Evolutionary conservation across 2,329 filamentous ascomycete species (phyloP).

Genomic region (Dothistroma septosporum): DNA sequence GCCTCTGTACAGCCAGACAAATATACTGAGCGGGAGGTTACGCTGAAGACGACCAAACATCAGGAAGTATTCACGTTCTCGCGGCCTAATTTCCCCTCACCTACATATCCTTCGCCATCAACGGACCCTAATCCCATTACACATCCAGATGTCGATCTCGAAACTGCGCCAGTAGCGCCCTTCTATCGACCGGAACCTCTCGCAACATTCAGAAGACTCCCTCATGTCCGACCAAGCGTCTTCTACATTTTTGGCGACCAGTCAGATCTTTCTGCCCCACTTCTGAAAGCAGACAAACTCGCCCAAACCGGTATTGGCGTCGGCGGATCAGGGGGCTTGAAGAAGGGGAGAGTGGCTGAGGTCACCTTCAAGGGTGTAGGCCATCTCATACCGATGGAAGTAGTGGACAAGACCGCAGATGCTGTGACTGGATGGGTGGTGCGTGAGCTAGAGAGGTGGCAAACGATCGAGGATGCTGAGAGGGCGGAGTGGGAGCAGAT

Average conservation of each 20-base stretch:
- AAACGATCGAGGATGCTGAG: constrained; percentile 26
- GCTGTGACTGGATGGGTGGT: constrained; percentile 37
- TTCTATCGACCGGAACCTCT: constrained; percentile 66
- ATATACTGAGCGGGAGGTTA: constrained; percentile 51
- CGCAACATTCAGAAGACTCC: constrained; percentile 55
- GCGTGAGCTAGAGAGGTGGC: constrained; percentile 35
- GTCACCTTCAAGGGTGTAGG: constrained; percentile 63
- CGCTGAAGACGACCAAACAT: constrained; percentile 76
- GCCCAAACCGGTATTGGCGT: constrained; percentile 59
- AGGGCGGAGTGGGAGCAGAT: constrained; percentile 28
- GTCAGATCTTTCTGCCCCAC: constrained; percentile 54
- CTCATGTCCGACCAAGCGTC: constrained; percentile 58
- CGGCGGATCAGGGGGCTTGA: constrained; percentile 63
- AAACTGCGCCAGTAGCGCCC: constrained; percentile 36
- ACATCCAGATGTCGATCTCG: constrained; percentile 40
- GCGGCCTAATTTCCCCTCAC: constrained; percentile 51
- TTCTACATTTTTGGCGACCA: constrained; percentile 65
- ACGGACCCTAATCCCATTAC: constrained; percentile 37
- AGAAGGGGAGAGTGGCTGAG: constrained; percentile 63
- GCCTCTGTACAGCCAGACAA: constrained; percentile 18
- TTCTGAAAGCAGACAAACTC: constrained; percentile 56
- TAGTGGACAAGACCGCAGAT: constrained; percentile 63
- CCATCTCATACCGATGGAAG: constrained; percentile 82
- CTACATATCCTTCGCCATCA: constrained; percentile 27
- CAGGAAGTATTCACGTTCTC: constrained; percentile 81